Evolutionary conservation across 768 basidiomycete species (phyloP).

Genomic region (Daedalea quercina): DNA sequence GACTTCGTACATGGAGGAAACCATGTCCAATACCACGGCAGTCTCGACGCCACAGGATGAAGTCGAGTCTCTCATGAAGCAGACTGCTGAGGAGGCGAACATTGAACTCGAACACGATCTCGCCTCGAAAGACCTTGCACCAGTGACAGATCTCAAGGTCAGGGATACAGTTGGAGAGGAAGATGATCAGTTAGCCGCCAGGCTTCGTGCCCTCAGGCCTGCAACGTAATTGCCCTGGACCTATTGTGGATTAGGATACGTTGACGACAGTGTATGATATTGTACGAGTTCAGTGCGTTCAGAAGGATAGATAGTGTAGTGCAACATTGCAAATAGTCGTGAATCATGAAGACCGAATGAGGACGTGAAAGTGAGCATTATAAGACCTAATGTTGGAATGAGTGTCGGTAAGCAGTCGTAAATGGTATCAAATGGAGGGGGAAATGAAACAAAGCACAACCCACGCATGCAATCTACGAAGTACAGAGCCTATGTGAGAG

Average conservation of each 20-base stretch:
- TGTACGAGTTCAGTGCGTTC: neutral
- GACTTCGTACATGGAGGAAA: slow-evolving; percentile 96
- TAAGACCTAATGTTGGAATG: neutral
- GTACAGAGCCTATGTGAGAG: neutral
- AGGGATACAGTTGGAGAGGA: slow-evolving; percentile 59
- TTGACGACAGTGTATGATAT: neutral
- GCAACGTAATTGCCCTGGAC: slow-evolving; percentile 36
- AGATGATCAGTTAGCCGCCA: slow-evolving; percentile 75
- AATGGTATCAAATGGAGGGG: neutral
- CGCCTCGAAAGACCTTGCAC: slow-evolving; percentile 49
- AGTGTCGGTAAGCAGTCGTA: neutral
- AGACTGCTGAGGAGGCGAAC: slow-evolving; percentile 95
- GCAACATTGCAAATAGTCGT: neutral
- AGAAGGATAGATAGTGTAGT: neutral
- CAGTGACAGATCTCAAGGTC: slow-evolving; percentile 48
- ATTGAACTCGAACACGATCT: slow-evolving; percentile 93
- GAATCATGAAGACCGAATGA: neutral
- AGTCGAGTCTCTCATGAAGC: slow-evolving; percentile 84
- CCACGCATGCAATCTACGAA: slow-evolving; percentile 1
- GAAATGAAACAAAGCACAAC: neutral
- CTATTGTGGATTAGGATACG: slow-evolving; percentile 4
- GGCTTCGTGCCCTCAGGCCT: slow-evolving; percentile 83
- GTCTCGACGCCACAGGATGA: slow-evolving; percentile 95
- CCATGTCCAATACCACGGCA: slow-evolving; percentile 91
- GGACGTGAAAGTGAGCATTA: neutral